phyloP scores from a whole-genome alignment of 345 rosid species.

The Salix brachista region DNA sequence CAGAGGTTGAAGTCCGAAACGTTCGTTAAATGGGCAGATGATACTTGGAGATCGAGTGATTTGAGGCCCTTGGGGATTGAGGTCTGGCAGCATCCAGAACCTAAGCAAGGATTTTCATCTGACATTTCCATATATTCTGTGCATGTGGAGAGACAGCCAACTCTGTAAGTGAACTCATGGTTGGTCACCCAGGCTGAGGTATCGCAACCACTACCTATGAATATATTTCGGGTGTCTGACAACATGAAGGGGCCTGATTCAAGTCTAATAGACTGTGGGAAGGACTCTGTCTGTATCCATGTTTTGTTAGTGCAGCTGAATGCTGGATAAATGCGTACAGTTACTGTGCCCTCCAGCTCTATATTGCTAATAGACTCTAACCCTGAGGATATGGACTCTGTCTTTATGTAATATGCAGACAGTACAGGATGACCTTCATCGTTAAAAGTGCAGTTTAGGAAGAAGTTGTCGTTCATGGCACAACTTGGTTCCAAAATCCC shows the following conservation, averaged over 20 bases:
- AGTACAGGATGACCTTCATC: neutral
- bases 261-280: fast-evolving
- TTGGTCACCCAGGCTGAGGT: too few relatives aligned
- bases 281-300: neutral
- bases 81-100: constrained; percentile 4
- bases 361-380: neutral
- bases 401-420: too few relatives aligned
- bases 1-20: too few relatives aligned
- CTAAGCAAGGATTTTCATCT: too few relatives aligned
- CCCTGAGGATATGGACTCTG: too few relatives aligned
- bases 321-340: neutral
- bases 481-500: constrained; percentile 9
- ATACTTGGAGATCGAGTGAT: neutral
- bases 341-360: constrained; percentile 5
- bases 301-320: neutral
- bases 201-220: too few relatives aligned
- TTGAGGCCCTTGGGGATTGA: neutral
- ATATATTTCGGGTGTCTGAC: too few relatives aligned
- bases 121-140: too few relatives aligned
- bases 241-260: neutral
- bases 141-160: too few relatives aligned
- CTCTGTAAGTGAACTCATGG: fast-evolving
- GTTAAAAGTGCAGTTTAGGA: neutral
- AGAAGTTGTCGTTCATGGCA: neutral
- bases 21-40: fast-evolving